These are phyloP conservation scores for Umbellularia californica DNA, from an alignment of 164 flowering plant genomes.

Conservation along the genomic window DNA sequence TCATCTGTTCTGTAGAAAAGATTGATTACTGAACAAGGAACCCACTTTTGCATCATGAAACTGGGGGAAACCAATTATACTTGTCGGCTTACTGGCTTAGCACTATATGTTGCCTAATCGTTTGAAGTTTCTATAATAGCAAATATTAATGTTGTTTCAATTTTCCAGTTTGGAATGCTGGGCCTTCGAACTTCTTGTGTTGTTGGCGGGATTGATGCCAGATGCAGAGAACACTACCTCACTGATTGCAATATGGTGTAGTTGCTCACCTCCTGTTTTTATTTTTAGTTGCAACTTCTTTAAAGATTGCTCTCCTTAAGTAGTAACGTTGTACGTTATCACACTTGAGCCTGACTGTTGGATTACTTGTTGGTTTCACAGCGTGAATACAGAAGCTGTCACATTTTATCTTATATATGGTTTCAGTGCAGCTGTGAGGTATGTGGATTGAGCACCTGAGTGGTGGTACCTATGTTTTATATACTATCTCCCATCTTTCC, in stretches of 20 bases:
- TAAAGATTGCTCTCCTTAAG: background rate
- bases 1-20: too few relatives aligned
- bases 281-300: background rate
- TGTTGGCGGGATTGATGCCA: slow-evolving; percentile 81
- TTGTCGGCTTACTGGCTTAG: too few relatives aligned
- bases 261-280: background rate
- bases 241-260: slow-evolving; percentile 81
- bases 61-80: too few relatives aligned
- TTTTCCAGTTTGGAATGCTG: slow-evolving; percentile 76
- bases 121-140: background rate
- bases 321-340: background rate
- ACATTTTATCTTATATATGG: slow-evolving; percentile 74
- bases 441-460: background rate
- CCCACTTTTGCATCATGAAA: too few relatives aligned
- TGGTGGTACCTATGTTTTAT: background rate
- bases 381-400: slow-evolving; percentile 79
- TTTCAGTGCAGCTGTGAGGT: slow-evolving; percentile 92
- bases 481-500: background rate
- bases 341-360: background rate
- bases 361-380: slow-evolving; percentile 17
- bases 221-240: slow-evolving; percentile 66
- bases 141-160: slow-evolving; percentile 18
- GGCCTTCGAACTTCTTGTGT: slow-evolving; percentile 87
- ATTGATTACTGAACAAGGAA: too few relatives aligned
- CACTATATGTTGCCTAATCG: background rate